These are phyloP conservation scores for Candida nemodendra DNA, from an alignment of 805 yeast genomes.

Conservation along the genomic window DNA sequence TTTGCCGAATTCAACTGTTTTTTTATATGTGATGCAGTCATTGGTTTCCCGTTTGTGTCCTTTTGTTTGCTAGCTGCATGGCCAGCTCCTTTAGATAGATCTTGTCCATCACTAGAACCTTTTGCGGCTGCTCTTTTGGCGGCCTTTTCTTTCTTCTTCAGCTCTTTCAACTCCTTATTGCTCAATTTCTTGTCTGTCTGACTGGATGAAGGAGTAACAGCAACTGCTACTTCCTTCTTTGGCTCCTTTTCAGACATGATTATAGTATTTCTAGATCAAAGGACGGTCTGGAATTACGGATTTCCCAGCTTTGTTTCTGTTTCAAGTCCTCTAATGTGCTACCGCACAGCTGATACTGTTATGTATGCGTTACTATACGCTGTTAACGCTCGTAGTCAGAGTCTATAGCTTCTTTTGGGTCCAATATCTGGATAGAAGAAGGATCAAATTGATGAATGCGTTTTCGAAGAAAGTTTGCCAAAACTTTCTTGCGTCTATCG, in stretches of 20 bases:
- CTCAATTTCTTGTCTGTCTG: slow-evolving; percentile 35
- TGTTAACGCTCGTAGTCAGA: too few relatives aligned
- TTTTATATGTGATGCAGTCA: slow-evolving; percentile 50
- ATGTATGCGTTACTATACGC: too few relatives aligned
- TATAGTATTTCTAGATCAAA: neutral
- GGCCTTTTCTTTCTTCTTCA: slow-evolving; percentile 86
- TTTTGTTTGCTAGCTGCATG: slow-evolving; percentile 11
- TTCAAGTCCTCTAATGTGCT: too few relatives aligned
- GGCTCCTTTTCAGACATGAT: slow-evolving; percentile 1
- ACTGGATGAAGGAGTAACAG: slow-evolving; percentile 5
- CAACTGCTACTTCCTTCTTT: neutral
- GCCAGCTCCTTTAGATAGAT: slow-evolving; percentile 1
- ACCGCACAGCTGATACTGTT: too few relatives aligned
- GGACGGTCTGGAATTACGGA: neutral
- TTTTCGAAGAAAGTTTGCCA: too few relatives aligned
- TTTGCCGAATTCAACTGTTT: slow-evolving; percentile 54
- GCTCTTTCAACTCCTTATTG: slow-evolving; percentile 82
- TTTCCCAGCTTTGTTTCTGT: too few relatives aligned
- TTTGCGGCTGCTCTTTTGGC: slow-evolving; percentile 90
- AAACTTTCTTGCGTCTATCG: too few relatives aligned
- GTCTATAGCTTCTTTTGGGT: too few relatives aligned
- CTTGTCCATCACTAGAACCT: slow-evolving; percentile 38
- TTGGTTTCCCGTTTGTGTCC: slow-evolving; percentile 36
- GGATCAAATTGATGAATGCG: too few relatives aligned
- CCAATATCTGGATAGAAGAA: too few relatives aligned